Evolutionary conservation across 768 basidiomycete species (phyloP).

Genomic region (Tricholoma terreum): DNA sequence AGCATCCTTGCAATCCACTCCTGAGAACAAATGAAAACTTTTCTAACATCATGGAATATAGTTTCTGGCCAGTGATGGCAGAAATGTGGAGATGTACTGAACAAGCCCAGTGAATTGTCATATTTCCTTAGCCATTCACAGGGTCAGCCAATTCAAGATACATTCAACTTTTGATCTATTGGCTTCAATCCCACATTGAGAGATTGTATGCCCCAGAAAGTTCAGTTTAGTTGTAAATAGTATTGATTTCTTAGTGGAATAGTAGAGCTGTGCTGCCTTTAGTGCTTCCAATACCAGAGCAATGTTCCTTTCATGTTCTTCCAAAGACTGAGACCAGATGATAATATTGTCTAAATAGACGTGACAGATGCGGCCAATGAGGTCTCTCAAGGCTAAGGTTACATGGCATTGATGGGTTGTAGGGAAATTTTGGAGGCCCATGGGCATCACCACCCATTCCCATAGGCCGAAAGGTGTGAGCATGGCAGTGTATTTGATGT

Average conservation of each 20-base stretch:
- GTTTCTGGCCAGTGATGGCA: slow-evolving; percentile 12
- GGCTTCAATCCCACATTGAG: neutral
- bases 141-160: slow-evolving; percentile 18
- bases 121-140: too few relatives aligned
- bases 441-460: too few relatives aligned
- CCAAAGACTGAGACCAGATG: slow-evolving; percentile 37
- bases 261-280: neutral
- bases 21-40: slow-evolving; percentile 20
- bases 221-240: neutral
- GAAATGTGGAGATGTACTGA: slow-evolving; percentile 11
- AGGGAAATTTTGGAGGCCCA: too few relatives aligned
- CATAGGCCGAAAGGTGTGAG: too few relatives aligned
- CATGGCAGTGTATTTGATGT: too few relatives aligned
- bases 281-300: slow-evolving; percentile 21
- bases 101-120: slow-evolving; percentile 15
- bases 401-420: too few relatives aligned
- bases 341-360: slow-evolving; percentile 46
- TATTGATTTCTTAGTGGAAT: neutral
- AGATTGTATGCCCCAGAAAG: neutral
- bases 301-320: slow-evolving; percentile 30
- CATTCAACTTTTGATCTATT: slow-evolving; percentile 6
- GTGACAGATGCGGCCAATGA: slow-evolving; percentile 40
- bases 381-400: slow-evolving; percentile 25
- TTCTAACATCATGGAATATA: slow-evolving; percentile 25
- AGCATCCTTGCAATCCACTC: slow-evolving; percentile 27